phyloP scores from a whole-genome alignment of 1,284 basidiomycete species.

The Leucoagaricus sp. region DNA sequence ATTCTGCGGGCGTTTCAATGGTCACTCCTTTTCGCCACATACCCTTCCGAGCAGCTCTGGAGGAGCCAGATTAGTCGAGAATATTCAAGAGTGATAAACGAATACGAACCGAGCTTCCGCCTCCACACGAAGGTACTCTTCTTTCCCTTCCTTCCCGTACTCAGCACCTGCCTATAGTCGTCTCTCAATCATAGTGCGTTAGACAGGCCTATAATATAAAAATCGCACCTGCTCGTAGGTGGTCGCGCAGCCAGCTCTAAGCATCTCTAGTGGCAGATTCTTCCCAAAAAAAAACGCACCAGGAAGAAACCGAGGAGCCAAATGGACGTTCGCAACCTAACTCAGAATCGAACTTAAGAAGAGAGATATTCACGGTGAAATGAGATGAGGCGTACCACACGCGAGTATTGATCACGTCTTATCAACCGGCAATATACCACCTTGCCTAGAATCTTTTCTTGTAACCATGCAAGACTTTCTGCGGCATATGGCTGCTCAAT shows the following conservation, averaged over 20 bases:
- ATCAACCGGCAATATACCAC: slow-evolving; percentile 70
- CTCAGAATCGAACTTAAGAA: neutral
- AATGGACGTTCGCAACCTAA: slow-evolving; percentile 69
- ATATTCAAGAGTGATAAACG: neutral
- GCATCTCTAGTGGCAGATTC: slow-evolving; percentile 75
- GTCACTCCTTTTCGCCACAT: slow-evolving; percentile 67
- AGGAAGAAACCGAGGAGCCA: slow-evolving; percentile 51
- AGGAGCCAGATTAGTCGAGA: slow-evolving; percentile 11
- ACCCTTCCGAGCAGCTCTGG: slow-evolving; percentile 58
- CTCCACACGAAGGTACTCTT: slow-evolving; percentile 60
- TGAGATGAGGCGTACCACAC: slow-evolving; percentile 54
- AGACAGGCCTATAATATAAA: neutral
- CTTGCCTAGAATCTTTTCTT: slow-evolving; percentile 53
- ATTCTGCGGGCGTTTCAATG: slow-evolving; percentile 75
- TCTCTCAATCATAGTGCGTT: neutral
- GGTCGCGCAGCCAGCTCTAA: slow-evolving; percentile 72
- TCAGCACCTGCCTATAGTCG: slow-evolving; percentile 62
- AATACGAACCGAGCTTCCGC: slow-evolving; percentile 70
- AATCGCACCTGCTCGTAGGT: slow-evolving; percentile 62
- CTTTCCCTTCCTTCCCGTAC: slow-evolving; percentile 70
- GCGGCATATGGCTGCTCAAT: slow-evolving; percentile 69
- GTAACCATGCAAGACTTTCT: slow-evolving; percentile 78
- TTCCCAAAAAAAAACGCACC: slow-evolving; percentile 48
- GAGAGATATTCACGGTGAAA: neutral
- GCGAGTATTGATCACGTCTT: slow-evolving; percentile 78